Evolutionary conservation across 2,329 filamentous ascomycete genomes (phyloP), one percentile per base, ranked within the genome.

Genomic region (Harringtonia lauricola): DNA sequence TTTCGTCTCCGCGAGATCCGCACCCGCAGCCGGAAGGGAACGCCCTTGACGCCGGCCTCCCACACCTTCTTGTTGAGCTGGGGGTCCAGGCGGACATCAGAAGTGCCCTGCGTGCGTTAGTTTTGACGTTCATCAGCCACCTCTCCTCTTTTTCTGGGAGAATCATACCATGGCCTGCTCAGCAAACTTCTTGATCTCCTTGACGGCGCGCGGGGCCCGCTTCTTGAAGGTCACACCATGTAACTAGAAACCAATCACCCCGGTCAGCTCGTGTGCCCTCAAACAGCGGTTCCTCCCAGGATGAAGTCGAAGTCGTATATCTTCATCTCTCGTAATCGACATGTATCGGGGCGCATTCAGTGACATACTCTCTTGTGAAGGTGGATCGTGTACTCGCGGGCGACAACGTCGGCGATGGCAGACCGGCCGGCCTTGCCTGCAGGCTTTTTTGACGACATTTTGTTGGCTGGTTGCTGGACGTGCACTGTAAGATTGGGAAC

Each of bases 1-100:
- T 98, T 98, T 81, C 92, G 87, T 83, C 94, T 94, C 73, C 92
- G 87, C 66, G 88, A 95, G 74, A 98, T 95, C 74, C 94, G 88
- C 65, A 98, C 82, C 64, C 92, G 90, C 61, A 98, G 79, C 71
- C 94, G 84, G 85, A 83, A 96, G 58, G 90, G 87, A 57, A 95
- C 89, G 64, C 92, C 94, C 86, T 96, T 98, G 78, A 98, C 82
- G 70, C 92, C 92, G 65, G 83, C 77, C 75, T 98, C 92, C 92
- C 92, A 98, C 68, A 98, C 90, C 81, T 98, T 96, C 86, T 98
- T 98, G 85, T 98, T 98, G 64, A 98, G 76, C 75, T 92, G 85
- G 64, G 92, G 92, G 80, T 98, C 92, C 65, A 98, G 74, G 62
- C 92, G 92, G 73, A 98, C 92, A 67, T 98, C 92, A 63, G 78